phyloP scores from a whole-genome alignment of 495 filamentous ascomycete genomes.

The Xylaria sp. region DNA sequence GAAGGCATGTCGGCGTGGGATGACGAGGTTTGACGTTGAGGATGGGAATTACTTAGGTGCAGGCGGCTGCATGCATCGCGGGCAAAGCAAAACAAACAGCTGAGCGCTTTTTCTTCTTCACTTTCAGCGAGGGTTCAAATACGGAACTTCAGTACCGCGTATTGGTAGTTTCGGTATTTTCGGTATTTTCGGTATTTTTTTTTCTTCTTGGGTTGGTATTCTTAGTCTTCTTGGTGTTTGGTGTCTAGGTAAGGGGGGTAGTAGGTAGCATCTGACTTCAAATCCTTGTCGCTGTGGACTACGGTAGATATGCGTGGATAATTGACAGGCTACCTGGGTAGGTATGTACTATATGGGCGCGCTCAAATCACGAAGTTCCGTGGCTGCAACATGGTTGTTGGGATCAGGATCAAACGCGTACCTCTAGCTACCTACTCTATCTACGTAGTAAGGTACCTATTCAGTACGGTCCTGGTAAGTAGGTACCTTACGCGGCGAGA shows the following conservation, averaged over 20 bases:
- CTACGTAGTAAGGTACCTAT: no score
- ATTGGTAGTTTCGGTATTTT: neutral
- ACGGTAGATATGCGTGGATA: no score
- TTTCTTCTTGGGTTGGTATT: no score
- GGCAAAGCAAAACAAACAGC: neutral
- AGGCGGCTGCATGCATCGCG: constrained; percentile 17
- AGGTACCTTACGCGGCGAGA: constrained; percentile 5
- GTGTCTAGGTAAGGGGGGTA: neutral
- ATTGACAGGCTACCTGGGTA: no score
- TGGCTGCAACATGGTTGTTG: no score
- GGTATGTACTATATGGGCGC: neutral
- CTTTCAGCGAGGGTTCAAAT: neutral
- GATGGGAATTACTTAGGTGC: neutral
- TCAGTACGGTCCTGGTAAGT: neutral
- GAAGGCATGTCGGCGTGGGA: constrained; percentile 32
- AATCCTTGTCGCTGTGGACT: neutral
- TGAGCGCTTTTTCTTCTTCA: neutral
- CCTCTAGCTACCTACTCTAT: no score
- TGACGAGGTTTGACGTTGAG: neutral
- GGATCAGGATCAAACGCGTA: constrained; percentile 4
- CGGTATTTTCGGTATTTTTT: no score
- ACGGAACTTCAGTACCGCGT: neutral
- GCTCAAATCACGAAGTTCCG: neutral
- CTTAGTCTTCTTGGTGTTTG: neutral
- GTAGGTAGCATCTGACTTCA: neutral